These are phyloP conservation scores for Coniochaeta pulveracea DNA, from an alignment of 2,329 filamentous ascomycete species.

Conservation along the genomic window DNA sequence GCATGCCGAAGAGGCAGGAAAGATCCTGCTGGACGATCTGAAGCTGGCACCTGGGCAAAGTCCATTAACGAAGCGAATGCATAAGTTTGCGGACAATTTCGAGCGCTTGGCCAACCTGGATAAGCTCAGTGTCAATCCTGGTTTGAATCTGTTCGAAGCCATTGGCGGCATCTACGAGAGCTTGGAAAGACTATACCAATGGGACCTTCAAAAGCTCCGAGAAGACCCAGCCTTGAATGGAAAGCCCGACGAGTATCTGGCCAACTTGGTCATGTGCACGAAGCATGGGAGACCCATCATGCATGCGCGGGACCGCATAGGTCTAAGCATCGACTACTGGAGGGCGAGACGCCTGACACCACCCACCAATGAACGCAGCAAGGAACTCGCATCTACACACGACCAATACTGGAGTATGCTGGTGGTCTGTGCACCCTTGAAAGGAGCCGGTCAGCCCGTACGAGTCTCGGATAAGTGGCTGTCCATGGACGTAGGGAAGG, in stretches of 20 bases:
- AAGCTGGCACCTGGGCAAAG: slow-evolving; percentile 46
- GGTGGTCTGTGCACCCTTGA: slow-evolving; percentile 49
- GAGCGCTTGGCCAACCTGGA: slow-evolving; percentile 59
- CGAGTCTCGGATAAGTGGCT: slow-evolving; percentile 68
- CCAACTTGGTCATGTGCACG: slow-evolving; percentile 53
- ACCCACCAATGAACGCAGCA: slow-evolving; percentile 21
- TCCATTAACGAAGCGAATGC: slow-evolving; percentile 58
- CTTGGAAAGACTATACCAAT: slow-evolving; percentile 56
- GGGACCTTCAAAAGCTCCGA: slow-evolving; percentile 51
- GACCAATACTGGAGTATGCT: slow-evolving; percentile 54
- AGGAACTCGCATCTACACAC: slow-evolving; percentile 24
- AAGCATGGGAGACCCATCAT: slow-evolving; percentile 61
- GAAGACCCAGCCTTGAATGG: slow-evolving; percentile 32
- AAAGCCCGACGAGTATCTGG: slow-evolving; percentile 36
- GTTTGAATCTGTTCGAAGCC: slow-evolving; percentile 68
- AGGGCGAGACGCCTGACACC: slow-evolving; percentile 44
- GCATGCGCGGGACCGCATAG: slow-evolving; percentile 56
- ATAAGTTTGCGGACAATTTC: slow-evolving; percentile 60
- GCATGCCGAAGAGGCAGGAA: slow-evolving; percentile 49
- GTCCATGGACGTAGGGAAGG: slow-evolving; percentile 52
- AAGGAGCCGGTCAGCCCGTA: slow-evolving; percentile 38
- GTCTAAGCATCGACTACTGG: slow-evolving; percentile 70
- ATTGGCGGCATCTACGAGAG: slow-evolving; percentile 63
- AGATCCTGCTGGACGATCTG: slow-evolving; percentile 56
- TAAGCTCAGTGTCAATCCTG: slow-evolving; percentile 55